Evolutionary conservation across 1,284 basidiomycete species (phyloP).

Genomic region (Ustilago lituana): DNA sequence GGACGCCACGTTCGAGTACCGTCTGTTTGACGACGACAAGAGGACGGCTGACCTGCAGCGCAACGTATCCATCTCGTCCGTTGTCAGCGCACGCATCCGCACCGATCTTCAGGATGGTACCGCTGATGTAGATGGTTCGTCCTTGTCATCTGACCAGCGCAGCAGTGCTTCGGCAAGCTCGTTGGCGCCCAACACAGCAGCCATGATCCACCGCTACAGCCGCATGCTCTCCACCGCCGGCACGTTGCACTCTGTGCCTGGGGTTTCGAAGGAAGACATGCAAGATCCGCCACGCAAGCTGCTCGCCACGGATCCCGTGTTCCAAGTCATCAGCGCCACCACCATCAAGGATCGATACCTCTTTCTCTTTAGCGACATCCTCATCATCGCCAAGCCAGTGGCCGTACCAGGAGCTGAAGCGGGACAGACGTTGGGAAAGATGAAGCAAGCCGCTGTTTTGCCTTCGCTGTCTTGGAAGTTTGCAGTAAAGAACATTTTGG

Average conservation of each 20-base stretch:
- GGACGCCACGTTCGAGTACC: constrained; percentile 33
- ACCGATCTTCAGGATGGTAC: constrained; percentile 39
- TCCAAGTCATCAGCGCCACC: constrained; percentile 91
- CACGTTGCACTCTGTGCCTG: constrained; percentile 18
- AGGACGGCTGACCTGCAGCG: constrained; percentile 23
- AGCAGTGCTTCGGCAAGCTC: constrained; percentile 5
- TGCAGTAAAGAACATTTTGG: constrained; percentile 52
- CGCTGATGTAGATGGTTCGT: constrained; percentile 25
- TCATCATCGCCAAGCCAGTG: constrained; percentile 78
- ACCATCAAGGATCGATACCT: constrained; percentile 95
- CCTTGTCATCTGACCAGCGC: constrained; percentile 8
- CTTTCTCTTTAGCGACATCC: constrained; percentile 91
- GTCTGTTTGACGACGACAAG: constrained; percentile 15
- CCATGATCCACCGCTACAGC: constrained; percentile 56
- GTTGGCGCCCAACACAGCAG: constrained; percentile 49
- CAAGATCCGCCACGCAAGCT: constrained; percentile 85
- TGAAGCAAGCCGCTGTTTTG: constrained; percentile 38
- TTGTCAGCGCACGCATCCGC: constrained; percentile 32
- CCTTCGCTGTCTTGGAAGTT: constrained; percentile 54
- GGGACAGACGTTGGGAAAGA: constrained; percentile 71
- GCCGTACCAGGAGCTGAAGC: constrained; percentile 72
- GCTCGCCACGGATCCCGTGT: constrained; percentile 82
- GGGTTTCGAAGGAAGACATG: constrained; percentile 53
- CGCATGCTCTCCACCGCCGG: constrained; percentile 40
- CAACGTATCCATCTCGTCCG: constrained; percentile 33